Evolutionary conservation across 2,329 filamentous ascomycete genomes (phyloP).

Genomic region (Ascochyta koolunga): DNA sequence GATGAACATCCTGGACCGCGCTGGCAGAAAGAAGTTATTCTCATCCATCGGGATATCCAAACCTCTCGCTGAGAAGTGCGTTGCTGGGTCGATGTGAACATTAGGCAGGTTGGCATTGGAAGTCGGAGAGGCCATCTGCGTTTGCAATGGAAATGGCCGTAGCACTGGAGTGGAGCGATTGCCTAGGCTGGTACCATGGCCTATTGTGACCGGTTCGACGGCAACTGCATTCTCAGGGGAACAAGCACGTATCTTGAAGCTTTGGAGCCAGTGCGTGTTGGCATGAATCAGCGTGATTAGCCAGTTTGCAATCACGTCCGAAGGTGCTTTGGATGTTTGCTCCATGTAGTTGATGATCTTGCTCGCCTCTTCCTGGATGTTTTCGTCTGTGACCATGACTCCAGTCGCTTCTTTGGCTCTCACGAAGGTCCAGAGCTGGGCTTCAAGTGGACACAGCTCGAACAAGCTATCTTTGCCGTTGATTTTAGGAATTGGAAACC

Average conservation of each 20-base stretch:
- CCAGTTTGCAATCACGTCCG: constrained; percentile 33
- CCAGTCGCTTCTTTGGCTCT: constrained; percentile 9
- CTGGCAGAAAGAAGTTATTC: neutral
- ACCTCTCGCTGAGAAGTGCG: neutral
- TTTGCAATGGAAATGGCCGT: constrained; percentile 2
- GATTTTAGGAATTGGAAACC: constrained; percentile 6
- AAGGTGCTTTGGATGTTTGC: constrained; percentile 24
- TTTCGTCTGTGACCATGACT: constrained; percentile 10
- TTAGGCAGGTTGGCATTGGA: neutral
- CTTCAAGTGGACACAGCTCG: constrained; percentile 32
- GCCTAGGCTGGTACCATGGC: neutral
- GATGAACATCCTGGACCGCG: constrained; percentile 15
- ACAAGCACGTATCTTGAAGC: constrained; percentile 7
- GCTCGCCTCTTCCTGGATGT: constrained; percentile 29
- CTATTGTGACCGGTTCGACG: neutral
- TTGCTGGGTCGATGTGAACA: constrained; percentile 9
- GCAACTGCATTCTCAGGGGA: neutral
- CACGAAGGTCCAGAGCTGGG: constrained; percentile 25
- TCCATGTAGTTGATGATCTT: constrained; percentile 33
- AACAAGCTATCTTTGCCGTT: constrained; percentile 24
- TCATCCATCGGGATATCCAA: neutral
- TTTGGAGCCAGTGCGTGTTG: constrained; percentile 8
- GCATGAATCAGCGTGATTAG: constrained; percentile 22
- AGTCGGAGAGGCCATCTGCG: neutral
- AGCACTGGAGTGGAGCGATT: constrained; percentile 1